Base-by-base conservation (phyloP, 1,284 basidiomycete genomes). In the Naganishia cerealis region DNA sequence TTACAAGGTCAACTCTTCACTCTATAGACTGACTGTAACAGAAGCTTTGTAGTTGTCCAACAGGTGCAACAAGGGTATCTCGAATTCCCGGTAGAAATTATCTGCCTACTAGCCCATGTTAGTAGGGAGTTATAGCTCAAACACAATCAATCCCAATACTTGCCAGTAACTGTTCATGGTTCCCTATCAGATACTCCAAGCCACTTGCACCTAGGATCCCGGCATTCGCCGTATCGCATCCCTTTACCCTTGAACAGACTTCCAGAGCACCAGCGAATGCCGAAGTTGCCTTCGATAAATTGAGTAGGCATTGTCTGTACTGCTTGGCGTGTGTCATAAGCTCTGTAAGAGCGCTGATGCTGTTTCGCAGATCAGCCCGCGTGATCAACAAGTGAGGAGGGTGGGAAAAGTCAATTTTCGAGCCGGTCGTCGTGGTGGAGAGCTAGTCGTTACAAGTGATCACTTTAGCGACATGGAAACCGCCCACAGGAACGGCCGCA, bases 121-220 rank as follows among this genome's bases (percentile, higher is more conserved):
- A 50, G 46, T 24, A 9, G 24, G n/a, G 4, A 50, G n/a, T 9
- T 18, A 46, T 24, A n/a, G 24, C 55, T 21, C 0, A 10, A 48
- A 52, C 18, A 52, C n/a, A n/a, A 59, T 24, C 33, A 1, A 36
- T 50, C 26, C n/a, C 12, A 10, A 29, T 9, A 48, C 87, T 71
- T 72, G 90, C 92, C 75, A 96, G 82, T 65, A 96, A 86, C 78
- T 93, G 91, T 85, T 91, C 92, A 75, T 95, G 92, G 79, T 95
- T 95, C 66, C 90, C 88, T 75, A 95, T 89, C 72, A 97, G 86
- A 79, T 93, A 91, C 79, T 96, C 92, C 61, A 96, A 82, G 1
- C 94, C 94, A 18, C 90, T 88, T n/a, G 90, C 87, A 40, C 77
- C 78, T 6, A 90, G 91, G 76, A 93, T 87, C 7, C 72, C 76